Percentiles rank a stretch among this genome's conserved stretches.
phyloP scores from a whole-genome alignment of 805 yeast species.

The Ogataea corticis region DNA sequence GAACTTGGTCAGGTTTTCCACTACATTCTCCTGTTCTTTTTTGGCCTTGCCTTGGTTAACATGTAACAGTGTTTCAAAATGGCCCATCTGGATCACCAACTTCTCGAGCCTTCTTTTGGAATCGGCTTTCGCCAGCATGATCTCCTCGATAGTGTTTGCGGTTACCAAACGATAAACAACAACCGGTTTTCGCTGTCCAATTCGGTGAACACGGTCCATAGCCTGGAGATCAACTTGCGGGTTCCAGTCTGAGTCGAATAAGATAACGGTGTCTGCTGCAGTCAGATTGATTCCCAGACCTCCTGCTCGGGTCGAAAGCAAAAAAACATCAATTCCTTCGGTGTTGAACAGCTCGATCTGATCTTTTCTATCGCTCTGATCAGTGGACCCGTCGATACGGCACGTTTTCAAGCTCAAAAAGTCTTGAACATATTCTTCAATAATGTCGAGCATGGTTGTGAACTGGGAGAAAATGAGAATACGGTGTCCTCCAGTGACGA shows the following conservation, averaged over 20 bases:
- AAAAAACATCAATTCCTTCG: constrained; percentile 48
- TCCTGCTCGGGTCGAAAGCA: constrained; percentile 90
- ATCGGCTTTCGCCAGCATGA: constrained; percentile 74
- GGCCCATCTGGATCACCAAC: constrained; percentile 69
- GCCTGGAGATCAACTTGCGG: constrained; percentile 97
- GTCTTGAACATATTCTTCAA: constrained; percentile 68
- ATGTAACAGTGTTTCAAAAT: constrained; percentile 43
- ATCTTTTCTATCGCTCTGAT: constrained; percentile 63
- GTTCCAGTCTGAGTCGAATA: constrained; percentile 95
- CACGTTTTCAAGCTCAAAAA: constrained; percentile 46
- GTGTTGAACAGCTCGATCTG: constrained; percentile 56
- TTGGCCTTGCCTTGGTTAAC: constrained; percentile 7
- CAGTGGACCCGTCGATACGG: constrained; percentile 75
- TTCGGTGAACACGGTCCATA: constrained; percentile 91
- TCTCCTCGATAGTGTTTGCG: constrained; percentile 79
- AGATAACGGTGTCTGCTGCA: constrained; percentile 84
- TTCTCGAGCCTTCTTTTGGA: constrained; percentile 78
- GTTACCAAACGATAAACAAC: constrained; percentile 76
- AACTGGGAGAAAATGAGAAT: constrained; percentile 86
- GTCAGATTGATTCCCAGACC: constrained; percentile 88
- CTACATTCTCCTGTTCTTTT: constrained; percentile 18
- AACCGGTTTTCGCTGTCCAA: constrained; percentile 87
- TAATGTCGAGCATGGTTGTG: constrained; percentile 74
- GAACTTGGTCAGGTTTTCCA: constrained; percentile 41
- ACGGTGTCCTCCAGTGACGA: constrained; percentile 56